Percentiles rank a stretch among this genome's conserved stretches.
These are phyloP conservation scores for Epichloe sylvatica DNA, from an alignment of 2,329 filamentous ascomycete species.

Conservation along the genomic window DNA sequence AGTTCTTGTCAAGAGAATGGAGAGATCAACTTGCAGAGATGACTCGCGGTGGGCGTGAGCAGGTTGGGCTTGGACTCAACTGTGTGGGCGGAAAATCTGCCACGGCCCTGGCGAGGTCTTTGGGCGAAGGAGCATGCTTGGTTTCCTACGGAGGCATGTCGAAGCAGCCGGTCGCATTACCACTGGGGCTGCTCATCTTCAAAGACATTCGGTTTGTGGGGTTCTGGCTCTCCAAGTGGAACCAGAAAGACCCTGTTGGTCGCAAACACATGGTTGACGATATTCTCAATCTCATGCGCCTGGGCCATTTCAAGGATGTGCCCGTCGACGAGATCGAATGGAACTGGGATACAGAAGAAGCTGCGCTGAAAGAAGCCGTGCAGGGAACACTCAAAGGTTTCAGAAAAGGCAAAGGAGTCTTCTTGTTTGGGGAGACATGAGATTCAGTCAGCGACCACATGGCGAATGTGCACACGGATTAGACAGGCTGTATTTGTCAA, in stretches of 20 bases:
- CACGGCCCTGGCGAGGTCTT: constrained; percentile 59
- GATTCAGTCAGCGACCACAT: not conserved
- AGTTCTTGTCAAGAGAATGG: constrained; percentile 46
- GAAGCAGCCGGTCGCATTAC: constrained; percentile 67
- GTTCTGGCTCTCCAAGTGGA: constrained; percentile 93
- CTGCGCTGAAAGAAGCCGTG: constrained; percentile 56
- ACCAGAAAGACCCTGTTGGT: constrained; percentile 54
- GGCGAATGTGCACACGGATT: not conserved
- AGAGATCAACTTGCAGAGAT: constrained; percentile 45
- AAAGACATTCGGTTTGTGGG: constrained; percentile 79
- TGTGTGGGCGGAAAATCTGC: constrained; percentile 86
- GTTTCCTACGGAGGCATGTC: constrained; percentile 96
- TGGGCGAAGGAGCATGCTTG: constrained; percentile 56
- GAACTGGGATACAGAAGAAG: constrained; percentile 65
- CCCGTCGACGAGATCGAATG: constrained; percentile 74
- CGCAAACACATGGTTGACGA: constrained; percentile 75
- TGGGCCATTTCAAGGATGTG: constrained; percentile 67
- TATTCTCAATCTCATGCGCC: constrained; percentile 60
- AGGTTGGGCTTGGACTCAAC: constrained; percentile 69
- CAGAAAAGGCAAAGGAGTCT: constrained; percentile 76
- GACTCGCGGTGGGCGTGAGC: constrained; percentile 57
- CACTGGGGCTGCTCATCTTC: constrained; percentile 81
- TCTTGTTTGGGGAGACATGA: constrained; percentile 57
- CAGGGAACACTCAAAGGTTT: constrained; percentile 75
- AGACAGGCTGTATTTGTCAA: not conserved